Conservation (phyloP, 2,329 filamentous ascomycete species). For the Ceratocystis albifundus region DNA sequence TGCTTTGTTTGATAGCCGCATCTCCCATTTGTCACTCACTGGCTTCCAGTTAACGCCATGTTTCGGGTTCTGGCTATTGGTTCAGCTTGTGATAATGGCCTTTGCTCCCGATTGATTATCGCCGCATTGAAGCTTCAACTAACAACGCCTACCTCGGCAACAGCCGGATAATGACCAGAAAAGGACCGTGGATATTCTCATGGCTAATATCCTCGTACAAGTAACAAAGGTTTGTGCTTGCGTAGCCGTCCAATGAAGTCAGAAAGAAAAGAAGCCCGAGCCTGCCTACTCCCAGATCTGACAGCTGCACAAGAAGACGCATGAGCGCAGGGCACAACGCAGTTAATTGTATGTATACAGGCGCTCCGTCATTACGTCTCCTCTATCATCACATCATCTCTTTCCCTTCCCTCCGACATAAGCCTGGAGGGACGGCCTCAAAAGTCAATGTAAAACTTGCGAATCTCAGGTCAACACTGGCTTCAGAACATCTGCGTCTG, state of each 20-base stretch:
- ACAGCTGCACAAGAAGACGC: background rate
- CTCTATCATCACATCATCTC: background rate
- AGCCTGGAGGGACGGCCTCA: background rate
- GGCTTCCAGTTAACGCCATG: background rate
- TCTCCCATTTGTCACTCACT: background rate
- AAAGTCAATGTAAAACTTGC: background rate
- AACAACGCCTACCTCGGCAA: slow-evolving; percentile 5
- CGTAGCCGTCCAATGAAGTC: background rate
- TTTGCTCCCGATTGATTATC: background rate
- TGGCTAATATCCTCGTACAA: background rate
- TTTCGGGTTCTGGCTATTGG: background rate
- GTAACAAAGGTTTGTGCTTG: background rate
- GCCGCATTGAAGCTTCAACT: background rate
- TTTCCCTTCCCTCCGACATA: background rate
- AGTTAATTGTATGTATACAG: background rate
- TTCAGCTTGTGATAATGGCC: background rate
- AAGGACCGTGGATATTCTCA: too few species aligned
- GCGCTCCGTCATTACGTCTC: background rate
- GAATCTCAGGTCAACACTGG: background rate
- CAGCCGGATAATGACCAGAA: background rate
- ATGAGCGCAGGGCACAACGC: background rate
- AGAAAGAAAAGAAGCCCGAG: background rate
- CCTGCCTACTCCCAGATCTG: background rate
- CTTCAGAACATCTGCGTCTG: background rate
- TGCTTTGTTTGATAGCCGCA: background rate